Percentiles rank a stretch among this genome's conserved stretches.
These are phyloP conservation scores for Fraxinus paxiana DNA, from an alignment of 305 asterid genomes.

Conservation along the genomic window DNA sequence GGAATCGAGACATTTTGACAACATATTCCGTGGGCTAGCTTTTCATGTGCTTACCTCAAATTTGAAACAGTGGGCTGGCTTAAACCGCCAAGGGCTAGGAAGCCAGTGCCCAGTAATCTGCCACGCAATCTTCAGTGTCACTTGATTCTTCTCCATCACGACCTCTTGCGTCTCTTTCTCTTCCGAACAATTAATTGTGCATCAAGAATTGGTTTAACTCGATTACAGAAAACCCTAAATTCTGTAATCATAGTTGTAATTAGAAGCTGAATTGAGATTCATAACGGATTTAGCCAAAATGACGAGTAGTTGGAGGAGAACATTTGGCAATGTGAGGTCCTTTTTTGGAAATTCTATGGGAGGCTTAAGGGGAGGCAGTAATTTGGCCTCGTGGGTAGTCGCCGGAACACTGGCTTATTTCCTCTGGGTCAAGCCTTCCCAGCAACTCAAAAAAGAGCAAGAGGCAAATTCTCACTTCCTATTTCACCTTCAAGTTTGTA, in stretches of 20 bases:
- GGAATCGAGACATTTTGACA: too few relatives aligned
- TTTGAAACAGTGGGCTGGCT: not conserved
- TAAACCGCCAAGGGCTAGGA: not conserved
- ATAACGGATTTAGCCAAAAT: constrained; percentile 16
- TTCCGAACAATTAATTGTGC: not conserved
- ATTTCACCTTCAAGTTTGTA: not conserved
- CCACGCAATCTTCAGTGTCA: not conserved
- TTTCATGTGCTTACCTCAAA: not conserved
- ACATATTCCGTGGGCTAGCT: not conserved
- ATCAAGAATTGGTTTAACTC: not conserved
- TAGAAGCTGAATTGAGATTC: not conserved
- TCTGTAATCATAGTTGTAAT: not conserved
- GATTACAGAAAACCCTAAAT: not conserved
- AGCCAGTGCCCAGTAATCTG: not conserved
- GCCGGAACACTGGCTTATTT: constrained; percentile 96
- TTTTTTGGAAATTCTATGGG: constrained; percentile 74
- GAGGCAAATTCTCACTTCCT: constrained; percentile 29
- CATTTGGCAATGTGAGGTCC: constrained; percentile 61
- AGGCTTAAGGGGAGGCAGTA: constrained; percentile 77
- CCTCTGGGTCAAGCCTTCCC: constrained; percentile 91
- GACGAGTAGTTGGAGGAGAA: constrained; percentile 58
- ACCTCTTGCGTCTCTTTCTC: not conserved
- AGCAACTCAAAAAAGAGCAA: constrained; percentile 75
- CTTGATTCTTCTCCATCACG: not conserved
- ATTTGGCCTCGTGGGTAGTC: constrained; percentile 82